phyloP scores from a whole-genome alignment of 139 green algal species.

The Tetradesmus lagerheimii region DNA sequence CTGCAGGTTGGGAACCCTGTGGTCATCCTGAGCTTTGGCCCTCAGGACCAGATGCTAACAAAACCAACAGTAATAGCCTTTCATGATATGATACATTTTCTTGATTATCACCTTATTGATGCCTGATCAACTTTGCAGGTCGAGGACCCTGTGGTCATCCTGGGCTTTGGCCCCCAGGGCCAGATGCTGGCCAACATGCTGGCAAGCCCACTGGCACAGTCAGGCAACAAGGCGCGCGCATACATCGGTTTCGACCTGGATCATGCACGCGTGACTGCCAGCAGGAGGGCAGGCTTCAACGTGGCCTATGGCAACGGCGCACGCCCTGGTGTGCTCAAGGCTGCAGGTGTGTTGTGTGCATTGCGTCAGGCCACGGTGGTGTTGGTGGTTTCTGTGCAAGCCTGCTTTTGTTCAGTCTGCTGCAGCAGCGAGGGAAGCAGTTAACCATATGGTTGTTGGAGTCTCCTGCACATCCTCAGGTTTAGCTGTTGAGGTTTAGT shows the following conservation, averaged over 20 bases:
- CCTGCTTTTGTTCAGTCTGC: too few species aligned
- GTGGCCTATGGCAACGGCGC: conserved; percentile 79
- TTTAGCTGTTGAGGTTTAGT: too few species aligned
- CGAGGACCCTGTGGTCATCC: conserved; percentile 79
- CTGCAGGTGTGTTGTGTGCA: conserved; percentile 59
- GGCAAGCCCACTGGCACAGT: conserved; percentile 66
- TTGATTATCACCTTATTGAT: neutral
- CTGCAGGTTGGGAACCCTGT: conserved; percentile 65
- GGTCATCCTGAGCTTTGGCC: conserved; percentile 84
- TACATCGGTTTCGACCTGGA: conserved; percentile 93
- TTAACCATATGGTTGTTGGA: too few species aligned
- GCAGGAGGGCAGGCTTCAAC: conserved; percentile 66
- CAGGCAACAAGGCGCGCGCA: conserved; percentile 19
- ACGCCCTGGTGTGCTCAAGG: conserved; percentile 77
- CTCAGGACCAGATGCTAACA: conserved; percentile 64
- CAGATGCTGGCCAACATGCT: conserved; percentile 90
- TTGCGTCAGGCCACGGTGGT: neutral
- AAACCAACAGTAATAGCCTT: too few species aligned
- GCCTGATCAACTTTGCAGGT: neutral
- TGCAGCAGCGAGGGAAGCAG: too few species aligned
- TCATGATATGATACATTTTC: neutral
- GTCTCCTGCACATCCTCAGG: too few species aligned
- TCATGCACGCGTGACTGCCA: conserved; percentile 71
- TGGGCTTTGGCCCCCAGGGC: conserved; percentile 76
- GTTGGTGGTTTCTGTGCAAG: neutral